phyloP scores from a whole-genome alignment of 768 basidiomycete species.

The Boletus reticuloceps region DNA sequence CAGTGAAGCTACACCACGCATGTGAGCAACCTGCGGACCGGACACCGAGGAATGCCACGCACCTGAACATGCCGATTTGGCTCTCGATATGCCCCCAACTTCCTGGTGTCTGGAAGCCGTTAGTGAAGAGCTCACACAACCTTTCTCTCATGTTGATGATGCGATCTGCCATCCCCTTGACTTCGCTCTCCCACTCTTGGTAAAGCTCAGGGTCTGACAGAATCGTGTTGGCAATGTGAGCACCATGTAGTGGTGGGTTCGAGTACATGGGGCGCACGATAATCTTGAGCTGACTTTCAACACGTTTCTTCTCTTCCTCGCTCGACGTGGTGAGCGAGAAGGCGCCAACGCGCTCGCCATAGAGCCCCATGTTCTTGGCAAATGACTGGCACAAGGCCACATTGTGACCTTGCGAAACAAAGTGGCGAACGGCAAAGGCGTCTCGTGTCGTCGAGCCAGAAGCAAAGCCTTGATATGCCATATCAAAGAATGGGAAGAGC shows the following conservation, averaged over 20 bases:
- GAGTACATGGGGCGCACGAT: conserved; percentile 96
- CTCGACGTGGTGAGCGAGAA: conserved; percentile 78
- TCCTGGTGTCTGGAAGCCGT: conserved; percentile 86
- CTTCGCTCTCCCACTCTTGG: conserved; percentile 85
- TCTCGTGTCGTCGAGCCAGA: conserved; percentile 89
- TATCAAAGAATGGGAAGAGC: conserved; percentile 98
- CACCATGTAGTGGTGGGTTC: conserved; percentile 92
- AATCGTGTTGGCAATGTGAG: conserved; percentile 83
- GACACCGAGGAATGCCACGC: conserved; percentile 19
- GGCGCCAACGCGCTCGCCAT: conserved; percentile 97
- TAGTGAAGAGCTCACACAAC: conserved; percentile 72
- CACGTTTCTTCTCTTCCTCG: conserved; percentile 76
- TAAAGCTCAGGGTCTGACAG: conserved; percentile 74
- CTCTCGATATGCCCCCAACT: conserved; percentile 93
- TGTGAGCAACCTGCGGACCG: neutral
- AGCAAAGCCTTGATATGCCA: conserved; percentile 99
- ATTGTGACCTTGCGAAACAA: conserved; percentile 87
- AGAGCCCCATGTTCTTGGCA: conserved; percentile 99
- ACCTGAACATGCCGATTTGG: conserved; percentile 99
- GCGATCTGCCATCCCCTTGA: conserved; percentile 93
- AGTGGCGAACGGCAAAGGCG: conserved; percentile 93
- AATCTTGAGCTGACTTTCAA: conserved; percentile 95
- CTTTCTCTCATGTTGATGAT: conserved; percentile 92
- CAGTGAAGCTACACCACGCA: conserved; percentile 66
- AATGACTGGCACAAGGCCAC: conserved; percentile 92